Base-by-base conservation (phyloP, 805 yeast species). In the Metschnikowia picachoensis region DNA sequence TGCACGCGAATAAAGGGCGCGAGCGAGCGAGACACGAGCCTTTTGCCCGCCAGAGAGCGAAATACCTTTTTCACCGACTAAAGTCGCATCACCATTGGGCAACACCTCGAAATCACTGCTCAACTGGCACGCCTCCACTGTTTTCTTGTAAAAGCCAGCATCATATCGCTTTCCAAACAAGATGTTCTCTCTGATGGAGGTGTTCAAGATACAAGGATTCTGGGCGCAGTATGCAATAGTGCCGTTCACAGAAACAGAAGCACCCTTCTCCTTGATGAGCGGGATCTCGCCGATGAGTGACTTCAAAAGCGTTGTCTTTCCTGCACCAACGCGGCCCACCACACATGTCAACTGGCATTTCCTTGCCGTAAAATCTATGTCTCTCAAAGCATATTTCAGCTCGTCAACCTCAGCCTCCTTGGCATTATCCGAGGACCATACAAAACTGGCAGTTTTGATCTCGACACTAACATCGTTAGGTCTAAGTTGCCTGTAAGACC, bases 241-340 rank as follows among this genome's bases (percentile, higher is more conserved):
- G 5, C 83, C 82, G 31, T 53, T 51, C 12, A 64, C 58, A 8
- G 41, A 25, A 12, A 62, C 50, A 1, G 53, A 45, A 5, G 48
- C 35, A 3, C 46, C 40, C 0, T 29, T 35, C 17, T 47, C 46
- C 12, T 55, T 44, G 7, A 43, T 36, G 12, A 51, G 32, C 8
- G 57, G 55, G 16, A 82, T 59, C 41, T 77, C 78, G 7, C 88
- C 88, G 28, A 81, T 55, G 11, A 82, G 57, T 12, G 82, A 71
- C 49, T 76, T 73, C 40, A 82, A 62, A 27, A 79, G 66, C 0
- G 87, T 77, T 2, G 85, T 74, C 55, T 83, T 83, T 41, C 89
- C 89, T 12, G 84, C 63, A 3, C 88, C 88, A 30, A 83, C 88
- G 54, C 78, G 67, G 10, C 88, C 88, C 25, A 83, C 82, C 42